phyloP scores from a whole-genome alignment of 2,329 filamentous ascomycete genomes.

The Orbilia quercus region DNA sequence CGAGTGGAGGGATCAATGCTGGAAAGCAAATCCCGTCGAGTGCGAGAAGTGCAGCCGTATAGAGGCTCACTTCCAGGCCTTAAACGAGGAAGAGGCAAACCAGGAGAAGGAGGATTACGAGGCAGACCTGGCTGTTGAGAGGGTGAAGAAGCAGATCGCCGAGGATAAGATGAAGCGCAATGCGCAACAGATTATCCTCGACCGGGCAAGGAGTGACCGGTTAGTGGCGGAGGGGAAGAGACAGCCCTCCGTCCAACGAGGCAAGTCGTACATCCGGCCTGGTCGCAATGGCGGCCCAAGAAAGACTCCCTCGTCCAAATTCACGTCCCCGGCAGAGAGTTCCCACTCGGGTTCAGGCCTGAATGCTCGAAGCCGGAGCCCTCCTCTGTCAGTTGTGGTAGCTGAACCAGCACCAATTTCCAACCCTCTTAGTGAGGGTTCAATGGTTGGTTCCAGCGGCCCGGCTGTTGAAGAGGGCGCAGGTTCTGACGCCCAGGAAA shows the following conservation, averaged over 20 bases:
- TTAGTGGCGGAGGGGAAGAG: constrained; percentile 27
- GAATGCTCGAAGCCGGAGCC: no score
- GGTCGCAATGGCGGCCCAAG: constrained; percentile 8
- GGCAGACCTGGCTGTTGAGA: constrained; percentile 67
- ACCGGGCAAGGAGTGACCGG: constrained; percentile 63
- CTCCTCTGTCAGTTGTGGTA: not conserved
- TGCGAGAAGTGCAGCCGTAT: constrained; percentile 65
- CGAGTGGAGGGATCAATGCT: constrained; percentile 70
- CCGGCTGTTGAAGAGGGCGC: not conserved
- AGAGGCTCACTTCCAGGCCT: constrained; percentile 63
- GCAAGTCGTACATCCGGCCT: constrained; percentile 6
- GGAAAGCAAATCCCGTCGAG: constrained; percentile 65
- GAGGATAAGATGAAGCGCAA: constrained; percentile 67
- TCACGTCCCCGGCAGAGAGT: no score
- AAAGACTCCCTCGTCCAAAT: no score
- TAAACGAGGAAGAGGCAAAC: constrained; percentile 62
- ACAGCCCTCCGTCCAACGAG: constrained; percentile 8
- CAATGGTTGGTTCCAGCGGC: not conserved
- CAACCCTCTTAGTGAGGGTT: not conserved
- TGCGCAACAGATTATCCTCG: constrained; percentile 70
- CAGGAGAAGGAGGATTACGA: constrained; percentile 61
- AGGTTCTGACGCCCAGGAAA: no score
- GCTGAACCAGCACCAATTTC: not conserved
- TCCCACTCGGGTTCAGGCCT: no score
- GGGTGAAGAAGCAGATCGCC: constrained; percentile 63